These are phyloP conservation scores for Fraxinus pennsylvanica DNA, from an alignment of 257 asterid genomes.

Conservation along the genomic window DNA sequence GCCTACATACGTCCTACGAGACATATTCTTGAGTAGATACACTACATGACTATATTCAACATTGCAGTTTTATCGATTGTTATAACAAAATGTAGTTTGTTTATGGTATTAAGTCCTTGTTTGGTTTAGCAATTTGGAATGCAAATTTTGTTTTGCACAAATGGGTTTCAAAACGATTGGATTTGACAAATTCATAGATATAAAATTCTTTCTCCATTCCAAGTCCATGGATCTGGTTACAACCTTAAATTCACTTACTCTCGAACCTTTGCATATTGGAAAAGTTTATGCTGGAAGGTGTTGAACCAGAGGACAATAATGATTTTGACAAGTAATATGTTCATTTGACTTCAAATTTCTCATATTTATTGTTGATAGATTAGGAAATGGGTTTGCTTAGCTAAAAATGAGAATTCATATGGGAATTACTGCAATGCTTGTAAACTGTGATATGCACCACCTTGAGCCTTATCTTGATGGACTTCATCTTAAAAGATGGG, in stretches of 20 bases:
- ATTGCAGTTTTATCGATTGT: too few species aligned
- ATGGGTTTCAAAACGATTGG: too few species aligned
- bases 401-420: background rate
- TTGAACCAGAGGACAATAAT: slow-evolving; percentile 80
- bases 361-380: slow-evolving; percentile 25
- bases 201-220: background rate
- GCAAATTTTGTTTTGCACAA: background rate
- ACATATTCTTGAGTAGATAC: too few species aligned
- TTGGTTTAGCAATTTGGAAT: background rate
- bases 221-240: background rate
- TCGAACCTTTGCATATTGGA: background rate
- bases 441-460: background rate
- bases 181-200: too few species aligned
- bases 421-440: slow-evolving; percentile 9
- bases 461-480: background rate
- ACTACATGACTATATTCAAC: too few species aligned
- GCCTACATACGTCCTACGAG: too few species aligned
- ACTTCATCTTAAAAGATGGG: background rate
- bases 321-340: slow-evolving; percentile 76
- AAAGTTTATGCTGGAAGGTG: slow-evolving; percentile 93
- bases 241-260: background rate
- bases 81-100: too few species aligned
- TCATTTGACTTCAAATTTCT: slow-evolving; percentile 19
- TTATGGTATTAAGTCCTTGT: too few species aligned
- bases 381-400: slow-evolving; percentile 7